phyloP scores from a whole-genome alignment of 495 filamentous ascomycete species.

The Podospora sp. region DNA sequence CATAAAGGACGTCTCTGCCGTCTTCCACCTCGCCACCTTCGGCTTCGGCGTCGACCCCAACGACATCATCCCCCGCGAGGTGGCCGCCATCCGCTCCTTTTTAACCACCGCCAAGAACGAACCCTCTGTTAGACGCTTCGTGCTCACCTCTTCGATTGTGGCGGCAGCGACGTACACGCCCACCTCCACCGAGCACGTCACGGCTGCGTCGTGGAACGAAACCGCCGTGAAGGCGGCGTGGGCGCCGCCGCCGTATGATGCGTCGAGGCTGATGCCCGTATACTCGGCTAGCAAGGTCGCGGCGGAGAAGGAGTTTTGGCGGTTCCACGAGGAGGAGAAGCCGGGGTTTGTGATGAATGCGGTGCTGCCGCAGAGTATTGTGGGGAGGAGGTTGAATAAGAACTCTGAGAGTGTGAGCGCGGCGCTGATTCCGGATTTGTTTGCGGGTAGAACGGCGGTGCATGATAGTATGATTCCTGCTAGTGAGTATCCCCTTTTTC shows the following conservation, averaged over 20 bases:
- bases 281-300: not conserved
- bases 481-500: not conserved
- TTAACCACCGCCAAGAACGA: no score
- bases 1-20: no score
- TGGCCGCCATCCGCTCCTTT: no score
- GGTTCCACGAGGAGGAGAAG: not conserved
- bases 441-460: not conserved
- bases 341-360: not conserved
- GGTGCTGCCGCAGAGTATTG: not conserved
- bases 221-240: not conserved
- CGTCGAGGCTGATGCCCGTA: not conserved
- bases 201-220: not conserved
- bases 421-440: conserved; percentile 3
- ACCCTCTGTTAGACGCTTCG: no score
- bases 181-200: not conserved
- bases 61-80: no score
- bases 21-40: no score
- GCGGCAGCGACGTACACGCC: no score
- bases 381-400: not conserved
- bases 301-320: conserved; percentile 1
- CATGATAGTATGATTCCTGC: conserved; percentile 2
- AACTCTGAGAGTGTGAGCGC: not conserved
- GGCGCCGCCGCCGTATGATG: not conserved
- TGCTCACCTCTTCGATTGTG: no score
- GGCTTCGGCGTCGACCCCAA: no score